These are phyloP conservation scores for Solanum microdontum DNA, from an alignment of 257 asterid genomes.

Conservation along the genomic window DNA sequence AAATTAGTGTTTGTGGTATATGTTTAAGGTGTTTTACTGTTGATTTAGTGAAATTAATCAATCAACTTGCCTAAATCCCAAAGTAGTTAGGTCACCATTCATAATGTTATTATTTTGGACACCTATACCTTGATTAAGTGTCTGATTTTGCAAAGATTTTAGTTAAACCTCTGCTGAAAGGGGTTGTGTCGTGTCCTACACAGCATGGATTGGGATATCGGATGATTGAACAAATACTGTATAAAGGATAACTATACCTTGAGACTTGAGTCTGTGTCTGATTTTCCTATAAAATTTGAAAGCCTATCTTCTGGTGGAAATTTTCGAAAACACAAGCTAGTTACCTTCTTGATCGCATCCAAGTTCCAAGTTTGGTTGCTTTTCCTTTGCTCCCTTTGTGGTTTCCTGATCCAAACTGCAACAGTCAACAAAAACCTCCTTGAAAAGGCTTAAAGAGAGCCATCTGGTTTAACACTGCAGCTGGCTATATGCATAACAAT, in stretches of 20 bases:
- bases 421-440: neutral
- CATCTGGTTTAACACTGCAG: neutral
- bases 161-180: neutral
- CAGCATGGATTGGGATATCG: neutral
- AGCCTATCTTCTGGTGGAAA: neutral
- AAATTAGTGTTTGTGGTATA: neutral
- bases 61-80: neutral
- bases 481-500: neutral
- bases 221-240: neutral
- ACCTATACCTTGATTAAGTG: neutral
- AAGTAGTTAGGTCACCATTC: neutral
- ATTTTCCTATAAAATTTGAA: neutral
- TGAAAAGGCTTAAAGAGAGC: neutral
- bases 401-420: neutral
- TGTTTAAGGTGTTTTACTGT: neutral
- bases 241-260: neutral
- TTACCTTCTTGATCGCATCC: neutral
- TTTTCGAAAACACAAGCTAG: neutral
- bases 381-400: neutral
- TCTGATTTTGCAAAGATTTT: neutral
- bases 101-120: neutral
- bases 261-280: neutral
- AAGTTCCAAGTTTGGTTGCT: neutral
- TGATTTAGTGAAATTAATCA: neutral
- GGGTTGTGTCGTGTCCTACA: neutral